A percentile compares a stretch with the other conserved stretches of the same genome.
These are phyloP conservation scores for Cryphonectria japonica DNA, from an alignment of 2,329 filamentous ascomycete genomes.

Conservation along the genomic window DNA sequence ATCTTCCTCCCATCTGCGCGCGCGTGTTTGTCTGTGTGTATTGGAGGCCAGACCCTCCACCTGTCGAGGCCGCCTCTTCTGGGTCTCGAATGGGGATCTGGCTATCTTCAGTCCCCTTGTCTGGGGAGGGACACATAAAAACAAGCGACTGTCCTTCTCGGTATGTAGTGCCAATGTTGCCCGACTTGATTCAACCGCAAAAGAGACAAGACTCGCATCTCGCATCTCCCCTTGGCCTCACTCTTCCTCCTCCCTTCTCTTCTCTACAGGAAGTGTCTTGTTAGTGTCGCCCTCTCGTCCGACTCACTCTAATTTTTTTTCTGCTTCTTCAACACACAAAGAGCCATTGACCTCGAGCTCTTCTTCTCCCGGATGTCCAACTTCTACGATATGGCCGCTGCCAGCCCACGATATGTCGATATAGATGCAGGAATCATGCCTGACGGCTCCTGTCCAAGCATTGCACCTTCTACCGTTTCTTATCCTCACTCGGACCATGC, in stretches of 20 bases:
- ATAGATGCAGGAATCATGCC: constrained; percentile 29
- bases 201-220: background rate
- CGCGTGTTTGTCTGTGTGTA: background rate
- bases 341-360: constrained; percentile 25
- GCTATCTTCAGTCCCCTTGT: constrained; percentile 7
- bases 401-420: constrained; percentile 33
- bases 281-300: background rate
- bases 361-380: constrained; percentile 33
- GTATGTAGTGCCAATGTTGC: background rate
- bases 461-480: constrained; percentile 22
- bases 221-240: background rate
- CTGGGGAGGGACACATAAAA: constrained; percentile 7
- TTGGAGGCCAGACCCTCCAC: background rate
- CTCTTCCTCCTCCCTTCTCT: background rate
- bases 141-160: constrained; percentile 8
- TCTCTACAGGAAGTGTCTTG: background rate
- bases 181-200: background rate
- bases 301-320: background rate
- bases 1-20: background rate
- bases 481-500: constrained; percentile 30
- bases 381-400: constrained; percentile 36
- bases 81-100: background rate
- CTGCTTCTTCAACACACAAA: constrained; percentile 6
- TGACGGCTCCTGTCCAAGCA: constrained; percentile 26
- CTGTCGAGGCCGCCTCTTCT: constrained; percentile 6